Percentiles rank a stretch among this genome's conserved stretches.
Conservation (phyloP, 768 basidiomycete species). For the Mycena floridula region DNA sequence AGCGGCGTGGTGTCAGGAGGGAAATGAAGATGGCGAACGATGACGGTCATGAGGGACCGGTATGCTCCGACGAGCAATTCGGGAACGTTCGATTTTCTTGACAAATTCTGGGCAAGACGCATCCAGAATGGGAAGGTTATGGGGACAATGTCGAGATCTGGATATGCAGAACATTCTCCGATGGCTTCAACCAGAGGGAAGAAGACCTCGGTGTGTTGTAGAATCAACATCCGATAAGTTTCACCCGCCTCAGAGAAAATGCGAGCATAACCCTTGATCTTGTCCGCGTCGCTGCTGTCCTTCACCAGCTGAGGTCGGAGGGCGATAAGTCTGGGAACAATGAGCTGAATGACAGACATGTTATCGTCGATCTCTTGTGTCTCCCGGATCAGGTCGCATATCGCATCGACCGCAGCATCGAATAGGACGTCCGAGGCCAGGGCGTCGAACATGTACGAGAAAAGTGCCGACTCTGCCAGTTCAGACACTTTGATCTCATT, state of each 20-base stretch:
- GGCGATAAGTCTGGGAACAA: conserved; percentile 81
- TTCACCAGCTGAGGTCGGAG: conserved; percentile 57
- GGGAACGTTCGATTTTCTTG: conserved; percentile 65
- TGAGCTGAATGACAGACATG: conserved; percentile 79
- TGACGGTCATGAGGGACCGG: conserved; percentile 73
- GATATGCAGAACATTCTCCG: conserved; percentile 85
- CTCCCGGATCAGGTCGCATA: conserved; percentile 95
- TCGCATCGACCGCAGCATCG: conserved; percentile 84
- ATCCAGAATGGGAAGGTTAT: conserved; percentile 99
- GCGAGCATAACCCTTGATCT: conserved; percentile 82
- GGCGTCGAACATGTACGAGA: conserved; percentile 79
- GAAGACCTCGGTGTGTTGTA: conserved; percentile 88
- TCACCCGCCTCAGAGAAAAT: conserved; percentile 98
- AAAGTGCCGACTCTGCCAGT: conserved; percentile 73
- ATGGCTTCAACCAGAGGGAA: conserved; percentile 95
- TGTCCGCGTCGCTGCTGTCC: conserved; percentile 74
- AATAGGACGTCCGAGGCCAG: conserved; percentile 83
- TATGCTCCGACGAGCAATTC: conserved; percentile 82
- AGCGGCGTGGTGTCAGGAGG: conserved; percentile 64
- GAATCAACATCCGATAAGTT: conserved; percentile 82
- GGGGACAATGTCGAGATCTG: conserved; percentile 91
- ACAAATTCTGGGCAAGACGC: conserved; percentile 85
- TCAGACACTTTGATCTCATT: conserved; percentile 69
- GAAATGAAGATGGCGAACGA: conserved; percentile 90
- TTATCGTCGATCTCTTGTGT: conserved; percentile 97